Evolutionary conservation across 2,329 filamentous ascomycete genomes (phyloP).

Genomic region (Penicillium janthinellum): DNA sequence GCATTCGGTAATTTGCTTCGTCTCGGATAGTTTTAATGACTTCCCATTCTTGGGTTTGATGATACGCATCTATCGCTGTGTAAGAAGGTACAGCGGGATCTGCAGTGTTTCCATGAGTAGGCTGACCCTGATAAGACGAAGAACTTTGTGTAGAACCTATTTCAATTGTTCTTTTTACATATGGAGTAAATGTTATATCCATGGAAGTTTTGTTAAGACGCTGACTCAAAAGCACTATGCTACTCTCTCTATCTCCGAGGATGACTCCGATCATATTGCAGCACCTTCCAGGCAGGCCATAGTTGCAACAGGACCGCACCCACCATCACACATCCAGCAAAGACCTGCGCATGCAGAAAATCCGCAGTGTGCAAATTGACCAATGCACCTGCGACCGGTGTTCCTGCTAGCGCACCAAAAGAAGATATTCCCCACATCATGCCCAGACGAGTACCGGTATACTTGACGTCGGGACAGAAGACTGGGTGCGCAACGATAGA

Average conservation of each 20-base stretch:
- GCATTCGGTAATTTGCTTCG: too few relatives aligned
- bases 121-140: too few relatives aligned
- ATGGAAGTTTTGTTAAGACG: background rate
- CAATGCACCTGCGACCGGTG: conserved; percentile 36
- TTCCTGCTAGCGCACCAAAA: conserved; percentile 34
- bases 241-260: background rate
- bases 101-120: too few relatives aligned
- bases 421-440: conserved; percentile 42
- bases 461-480: conserved; percentile 30
- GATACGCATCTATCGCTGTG: too few relatives aligned
- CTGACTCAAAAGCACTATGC: background rate
- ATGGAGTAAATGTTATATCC: background rate
- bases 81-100: too few relatives aligned
- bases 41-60: too few relatives aligned
- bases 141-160: too few relatives aligned
- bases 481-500: conserved; percentile 35
- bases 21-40: too few relatives aligned
- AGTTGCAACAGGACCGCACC: conserved; percentile 30
- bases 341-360: conserved; percentile 35
- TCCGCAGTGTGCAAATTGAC: conserved; percentile 29
- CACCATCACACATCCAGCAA: conserved; percentile 37
- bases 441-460: conserved; percentile 33
- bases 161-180: too few relatives aligned
- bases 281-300: conserved; percentile 31
- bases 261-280: conserved; percentile 24